A percentile compares a stretch with the other conserved stretches of the same genome.
Evolutionary conservation across 2,329 filamentous ascomycete genomes (phyloP).

Genomic region (Cladobotryum protrusum): DNA sequence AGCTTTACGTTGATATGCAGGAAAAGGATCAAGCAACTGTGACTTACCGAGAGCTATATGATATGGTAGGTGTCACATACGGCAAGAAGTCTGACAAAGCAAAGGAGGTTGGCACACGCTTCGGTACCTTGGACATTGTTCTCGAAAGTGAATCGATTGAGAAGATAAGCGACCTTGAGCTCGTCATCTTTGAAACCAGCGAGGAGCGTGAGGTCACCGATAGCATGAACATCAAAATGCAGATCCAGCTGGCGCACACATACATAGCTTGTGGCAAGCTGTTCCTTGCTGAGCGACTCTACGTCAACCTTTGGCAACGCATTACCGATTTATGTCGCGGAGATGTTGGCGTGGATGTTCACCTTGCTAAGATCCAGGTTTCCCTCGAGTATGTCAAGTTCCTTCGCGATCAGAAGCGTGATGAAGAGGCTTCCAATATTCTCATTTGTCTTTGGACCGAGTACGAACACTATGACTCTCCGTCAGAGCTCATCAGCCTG

Average conservation of each 20-base stretch:
- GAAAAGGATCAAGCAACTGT: slow-evolving; percentile 28
- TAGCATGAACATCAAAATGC: slow-evolving; percentile 27
- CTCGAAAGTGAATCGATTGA: slow-evolving; percentile 22
- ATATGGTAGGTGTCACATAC: slow-evolving; percentile 25
- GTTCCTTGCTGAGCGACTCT: slow-evolving; percentile 32
- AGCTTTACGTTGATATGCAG: slow-evolving; percentile 30
- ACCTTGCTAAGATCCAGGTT: slow-evolving; percentile 28
- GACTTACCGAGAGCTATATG: slow-evolving; percentile 28
- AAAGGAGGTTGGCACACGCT: slow-evolving; percentile 22
- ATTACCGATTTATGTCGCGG: slow-evolving; percentile 27
- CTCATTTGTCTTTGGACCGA: slow-evolving; percentile 11
- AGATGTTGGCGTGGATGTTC: slow-evolving; percentile 26
- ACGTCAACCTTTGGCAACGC: slow-evolving; percentile 34
- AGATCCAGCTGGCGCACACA: slow-evolving; percentile 28
- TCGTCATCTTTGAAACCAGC: slow-evolving; percentile 29
- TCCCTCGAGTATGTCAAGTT: no score
- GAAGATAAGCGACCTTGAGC: slow-evolving; percentile 25
- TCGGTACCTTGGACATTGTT: slow-evolving; percentile 29
- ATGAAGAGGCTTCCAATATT: no score
- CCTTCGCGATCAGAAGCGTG: no score
- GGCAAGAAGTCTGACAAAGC: slow-evolving; percentile 28
- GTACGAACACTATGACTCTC: slow-evolving; percentile 30
- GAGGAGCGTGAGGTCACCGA: slow-evolving; percentile 29
- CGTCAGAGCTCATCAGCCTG: slow-evolving; percentile 27
- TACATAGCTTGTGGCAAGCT: slow-evolving; percentile 28